These are phyloP conservation scores for Gossypium mustelinum DNA, from an alignment of 345 rosid genomes.

Conservation along the genomic window DNA sequence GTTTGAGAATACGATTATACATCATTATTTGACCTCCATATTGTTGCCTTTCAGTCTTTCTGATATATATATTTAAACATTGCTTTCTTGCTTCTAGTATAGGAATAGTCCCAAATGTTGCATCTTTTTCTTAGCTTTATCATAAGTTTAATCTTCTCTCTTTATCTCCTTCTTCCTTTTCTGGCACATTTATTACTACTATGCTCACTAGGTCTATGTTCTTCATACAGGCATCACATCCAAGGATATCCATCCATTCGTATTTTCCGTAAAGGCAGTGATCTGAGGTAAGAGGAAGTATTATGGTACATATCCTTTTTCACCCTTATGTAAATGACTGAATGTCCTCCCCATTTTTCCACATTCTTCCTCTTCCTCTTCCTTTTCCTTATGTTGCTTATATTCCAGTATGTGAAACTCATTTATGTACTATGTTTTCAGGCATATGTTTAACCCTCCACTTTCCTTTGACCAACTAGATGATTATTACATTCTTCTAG, in stretches of 20 bases:
- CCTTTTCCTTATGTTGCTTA: neutral
- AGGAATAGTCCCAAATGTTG: neutral
- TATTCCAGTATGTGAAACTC: neutral
- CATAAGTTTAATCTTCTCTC: neutral
- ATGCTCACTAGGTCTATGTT: slow-evolving; percentile 1
- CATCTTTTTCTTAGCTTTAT: neutral
- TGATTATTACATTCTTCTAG: slow-evolving; percentile 8
- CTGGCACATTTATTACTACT: neutral
- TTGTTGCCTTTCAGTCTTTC: neutral
- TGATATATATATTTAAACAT: neutral
- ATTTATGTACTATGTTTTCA: neutral
- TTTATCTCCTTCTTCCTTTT: neutral
- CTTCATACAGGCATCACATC: slow-evolving; percentile 67
- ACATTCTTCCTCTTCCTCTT: neutral
- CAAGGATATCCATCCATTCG: slow-evolving; percentile 99
- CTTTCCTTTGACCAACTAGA: slow-evolving; percentile 2
- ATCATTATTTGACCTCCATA: neutral
- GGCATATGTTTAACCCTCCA: neutral
- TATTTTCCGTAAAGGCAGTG: slow-evolving; percentile 95
- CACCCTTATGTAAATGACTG: neutral
- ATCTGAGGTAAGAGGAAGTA: slow-evolving; percentile 49
- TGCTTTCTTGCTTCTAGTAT: neutral
- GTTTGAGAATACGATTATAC: neutral
- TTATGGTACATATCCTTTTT: slow-evolving; percentile 9
- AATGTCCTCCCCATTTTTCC: neutral